Evolutionary conservation across 2,329 filamentous ascomycete species (phyloP).

Genomic region (Alternaria viburni): DNA sequence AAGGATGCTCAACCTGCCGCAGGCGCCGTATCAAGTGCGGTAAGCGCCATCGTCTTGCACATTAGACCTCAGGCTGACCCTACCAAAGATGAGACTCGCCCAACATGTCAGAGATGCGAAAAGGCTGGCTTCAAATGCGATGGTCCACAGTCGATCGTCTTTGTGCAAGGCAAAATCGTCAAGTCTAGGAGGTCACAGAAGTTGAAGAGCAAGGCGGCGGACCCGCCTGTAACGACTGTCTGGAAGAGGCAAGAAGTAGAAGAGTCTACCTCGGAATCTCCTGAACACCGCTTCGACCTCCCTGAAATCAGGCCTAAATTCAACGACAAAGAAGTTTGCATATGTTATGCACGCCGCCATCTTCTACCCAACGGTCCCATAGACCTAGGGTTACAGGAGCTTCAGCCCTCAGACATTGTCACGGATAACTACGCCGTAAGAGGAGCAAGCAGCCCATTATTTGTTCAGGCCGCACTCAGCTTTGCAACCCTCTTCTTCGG

Average conservation of each 20-base stretch:
- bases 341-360: constrained; percentile 30
- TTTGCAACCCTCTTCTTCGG: constrained; percentile 38
- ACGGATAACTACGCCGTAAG: not conserved
- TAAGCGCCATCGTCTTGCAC: constrained; percentile 17
- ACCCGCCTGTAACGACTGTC: not conserved
- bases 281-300: not conserved
- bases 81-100: constrained; percentile 32
- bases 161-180: constrained; percentile 35
- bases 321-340: constrained; percentile 31
- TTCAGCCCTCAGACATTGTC: constrained; percentile 22
- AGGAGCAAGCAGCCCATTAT: constrained; percentile 14
- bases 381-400: constrained; percentile 26
- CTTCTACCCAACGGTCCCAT: constrained; percentile 29
- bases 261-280: not conserved
- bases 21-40: constrained; percentile 40
- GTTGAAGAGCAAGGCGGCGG: not conserved
- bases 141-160: constrained; percentile 30
- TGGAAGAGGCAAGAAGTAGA: constrained; percentile 1
- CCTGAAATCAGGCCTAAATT: constrained; percentile 2
- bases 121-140: constrained; percentile 31
- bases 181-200: constrained; percentile 30
- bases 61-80: constrained; percentile 6
- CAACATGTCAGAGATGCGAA: constrained; percentile 34
- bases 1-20: constrained; percentile 41
- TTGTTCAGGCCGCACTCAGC: constrained; percentile 28